These are phyloP conservation scores for Bauhinia variegata DNA, from an alignment of 306 rosid genomes.

Conservation along the genomic window DNA sequence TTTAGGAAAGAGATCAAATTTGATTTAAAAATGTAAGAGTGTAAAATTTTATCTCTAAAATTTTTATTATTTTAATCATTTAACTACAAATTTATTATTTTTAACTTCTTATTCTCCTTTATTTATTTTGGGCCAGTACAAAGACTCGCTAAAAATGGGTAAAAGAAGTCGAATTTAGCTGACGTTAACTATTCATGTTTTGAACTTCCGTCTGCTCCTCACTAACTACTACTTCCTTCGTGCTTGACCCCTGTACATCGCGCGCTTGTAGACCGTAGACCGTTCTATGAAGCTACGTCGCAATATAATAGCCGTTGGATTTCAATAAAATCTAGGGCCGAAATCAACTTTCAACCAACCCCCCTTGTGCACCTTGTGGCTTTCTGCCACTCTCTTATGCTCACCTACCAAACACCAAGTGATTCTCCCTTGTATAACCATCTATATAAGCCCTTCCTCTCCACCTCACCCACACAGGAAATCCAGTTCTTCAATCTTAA, in stretches of 20 bases:
- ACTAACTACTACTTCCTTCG: slow-evolving; percentile 15
- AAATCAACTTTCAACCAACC: slow-evolving; percentile 52
- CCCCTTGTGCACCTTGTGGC: slow-evolving; percentile 39
- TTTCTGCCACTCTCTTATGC: slow-evolving; percentile 53
- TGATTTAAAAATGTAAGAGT: no score
- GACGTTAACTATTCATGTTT: not conserved
- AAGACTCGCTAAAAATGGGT: no score
- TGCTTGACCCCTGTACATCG: no score
- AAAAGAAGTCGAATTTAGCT: no score
- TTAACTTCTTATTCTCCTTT: no score
- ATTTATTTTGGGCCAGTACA: no score
- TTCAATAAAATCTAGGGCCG: slow-evolving; percentile 29
- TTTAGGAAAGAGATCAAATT: no score
- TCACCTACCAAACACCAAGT: slow-evolving; percentile 57
- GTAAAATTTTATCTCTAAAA: no score
- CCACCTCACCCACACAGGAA: slow-evolving; percentile 36
- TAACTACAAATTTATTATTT: no score
- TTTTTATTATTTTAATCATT: no score
- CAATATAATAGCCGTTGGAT: slow-evolving; percentile 28
- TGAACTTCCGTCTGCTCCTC: not conserved
- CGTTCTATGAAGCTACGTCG: slow-evolving; percentile 39
- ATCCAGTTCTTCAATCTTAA: not conserved
- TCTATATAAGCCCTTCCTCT: slow-evolving; percentile 40
- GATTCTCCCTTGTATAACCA: not conserved
- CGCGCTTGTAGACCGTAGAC: no score